Percentiles rank a stretch among this genome's conserved stretches.
Conservation (phyloP, 345 rosid genomes). For the Euclidium syriacum region DNA sequence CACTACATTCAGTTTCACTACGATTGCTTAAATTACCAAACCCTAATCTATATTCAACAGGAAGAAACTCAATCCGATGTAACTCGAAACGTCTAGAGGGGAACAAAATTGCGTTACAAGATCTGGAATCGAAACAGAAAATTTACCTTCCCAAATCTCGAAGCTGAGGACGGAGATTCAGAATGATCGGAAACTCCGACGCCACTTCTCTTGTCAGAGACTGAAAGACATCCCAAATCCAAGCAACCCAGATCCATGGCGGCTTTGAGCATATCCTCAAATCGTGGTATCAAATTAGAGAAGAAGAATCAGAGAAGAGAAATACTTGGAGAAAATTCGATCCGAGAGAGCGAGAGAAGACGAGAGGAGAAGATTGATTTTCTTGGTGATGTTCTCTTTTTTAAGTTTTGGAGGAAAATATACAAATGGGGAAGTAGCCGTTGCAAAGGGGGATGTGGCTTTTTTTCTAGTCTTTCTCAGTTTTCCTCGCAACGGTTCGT, state of each 20-base stretch:
- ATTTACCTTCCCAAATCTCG: constrained; percentile 50
- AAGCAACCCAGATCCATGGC: constrained; percentile 71
- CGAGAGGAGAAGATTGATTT: not conserved
- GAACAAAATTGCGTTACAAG: not conserved
- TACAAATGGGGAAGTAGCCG: constrained; percentile 29
- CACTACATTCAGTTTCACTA: not conserved
- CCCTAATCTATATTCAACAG: not conserved
- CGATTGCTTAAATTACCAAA: not conserved
- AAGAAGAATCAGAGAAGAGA: not conserved
- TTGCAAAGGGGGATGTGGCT: not conserved
- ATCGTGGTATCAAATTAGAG: not conserved
- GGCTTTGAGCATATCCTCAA: constrained; percentile 20
- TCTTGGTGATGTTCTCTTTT: not conserved
- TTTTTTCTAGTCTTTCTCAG: not conserved
- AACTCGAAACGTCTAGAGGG: not conserved
- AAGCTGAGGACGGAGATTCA: constrained; percentile 34
- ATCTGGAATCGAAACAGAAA: not conserved
- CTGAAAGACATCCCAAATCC: constrained; percentile 54
- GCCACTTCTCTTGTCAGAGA: constrained; percentile 31
- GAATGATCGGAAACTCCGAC: constrained; percentile 29
- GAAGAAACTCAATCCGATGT: not conserved
- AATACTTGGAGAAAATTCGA: not conserved
- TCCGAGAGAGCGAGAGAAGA: constrained; percentile 5
- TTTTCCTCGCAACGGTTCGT: constrained; percentile 23
- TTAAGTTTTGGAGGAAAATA: not conserved